A percentile compares a stretch with the other conserved stretches of the same genome.
phyloP scores from a whole-genome alignment of 176 grass and related monocot species.

The Poa annua region DNA sequence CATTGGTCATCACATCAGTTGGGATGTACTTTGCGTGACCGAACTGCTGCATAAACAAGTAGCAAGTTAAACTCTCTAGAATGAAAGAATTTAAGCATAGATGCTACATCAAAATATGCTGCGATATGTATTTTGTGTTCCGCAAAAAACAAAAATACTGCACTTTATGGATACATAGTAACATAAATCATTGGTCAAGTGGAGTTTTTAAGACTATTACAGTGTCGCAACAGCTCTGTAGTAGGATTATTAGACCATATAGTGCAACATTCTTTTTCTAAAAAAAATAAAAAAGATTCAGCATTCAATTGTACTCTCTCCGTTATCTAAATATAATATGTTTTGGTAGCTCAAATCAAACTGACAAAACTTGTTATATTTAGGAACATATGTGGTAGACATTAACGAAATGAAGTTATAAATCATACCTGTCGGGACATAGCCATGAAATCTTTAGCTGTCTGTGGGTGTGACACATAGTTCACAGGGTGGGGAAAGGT shows the following conservation, averaged over 20 bases:
- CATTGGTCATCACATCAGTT: constrained; percentile 47
- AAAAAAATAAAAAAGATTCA: not conserved
- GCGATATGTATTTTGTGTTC: not conserved
- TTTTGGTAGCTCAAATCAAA: too few relatives aligned
- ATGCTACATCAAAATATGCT: not conserved
- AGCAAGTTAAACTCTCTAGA: not conserved
- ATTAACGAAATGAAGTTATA: not conserved
- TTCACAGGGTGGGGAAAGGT: constrained; percentile 43
- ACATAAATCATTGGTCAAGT: constrained; percentile 2
- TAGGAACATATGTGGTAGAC: not conserved
- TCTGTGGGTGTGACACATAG: constrained; percentile 54
- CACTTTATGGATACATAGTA: not conserved
- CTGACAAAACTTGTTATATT: too few relatives aligned
- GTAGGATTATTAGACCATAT: not conserved
- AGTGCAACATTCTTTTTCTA: not conserved
- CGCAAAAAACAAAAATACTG: too few relatives aligned
- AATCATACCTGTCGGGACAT: constrained; percentile 50
- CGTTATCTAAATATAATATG: too few relatives aligned
- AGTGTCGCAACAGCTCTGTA: not conserved
- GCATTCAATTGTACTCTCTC: not conserved
- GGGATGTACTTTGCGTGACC: constrained; percentile 56
- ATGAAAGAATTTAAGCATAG: not conserved
- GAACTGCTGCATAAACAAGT: constrained; percentile 44
- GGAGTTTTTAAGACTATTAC: not conserved
- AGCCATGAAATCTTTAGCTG: constrained; percentile 61